Evolutionary conservation across 2,329 filamentous ascomycete species (phyloP).

Genomic region (Fusarium transvaalense): DNA sequence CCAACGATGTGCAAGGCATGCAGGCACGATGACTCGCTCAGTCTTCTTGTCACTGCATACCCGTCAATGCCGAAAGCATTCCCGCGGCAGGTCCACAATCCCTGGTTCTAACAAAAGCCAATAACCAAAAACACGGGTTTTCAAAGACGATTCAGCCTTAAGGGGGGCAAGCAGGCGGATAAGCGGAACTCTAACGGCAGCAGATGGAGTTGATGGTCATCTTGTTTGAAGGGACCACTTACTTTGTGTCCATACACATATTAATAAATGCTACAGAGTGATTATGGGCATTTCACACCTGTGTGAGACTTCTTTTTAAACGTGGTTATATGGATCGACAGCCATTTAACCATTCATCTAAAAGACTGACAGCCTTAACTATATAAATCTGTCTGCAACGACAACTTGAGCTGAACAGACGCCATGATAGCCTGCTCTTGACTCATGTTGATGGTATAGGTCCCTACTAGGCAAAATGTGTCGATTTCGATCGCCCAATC

Average conservation of each 20-base stretch:
- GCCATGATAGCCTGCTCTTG: conserved; percentile 14
- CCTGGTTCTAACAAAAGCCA: conserved; percentile 31
- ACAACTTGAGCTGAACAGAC: conserved; percentile 6
- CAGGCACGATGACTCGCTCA: conserved; percentile 26
- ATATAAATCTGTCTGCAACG: not conserved
- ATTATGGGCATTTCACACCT: conserved; percentile 20
- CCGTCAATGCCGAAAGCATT: conserved; percentile 8
- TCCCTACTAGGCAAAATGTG: conserved; percentile 10
- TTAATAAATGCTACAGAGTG: conserved; percentile 11
- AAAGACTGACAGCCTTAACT: not conserved
- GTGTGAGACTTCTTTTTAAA: not conserved
- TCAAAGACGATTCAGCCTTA: conserved; percentile 32
- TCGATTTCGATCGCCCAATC: conserved; percentile 7
- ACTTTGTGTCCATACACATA: not conserved
- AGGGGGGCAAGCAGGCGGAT: conserved; percentile 23
- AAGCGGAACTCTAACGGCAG: conserved; percentile 26
- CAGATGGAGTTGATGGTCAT: conserved; percentile 26
- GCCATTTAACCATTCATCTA: not conserved
- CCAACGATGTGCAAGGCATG: not conserved
- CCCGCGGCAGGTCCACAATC: conserved; percentile 1
- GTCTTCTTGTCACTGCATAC: not conserved
- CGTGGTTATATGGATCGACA: conserved; percentile 9
- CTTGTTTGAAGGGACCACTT: conserved; percentile 13
- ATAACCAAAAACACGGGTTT: conserved; percentile 7
- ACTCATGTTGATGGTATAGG: conserved; percentile 27